phyloP scores from a whole-genome alignment of 1,284 basidiomycete genomes.

The Ustilago trichophora region DNA sequence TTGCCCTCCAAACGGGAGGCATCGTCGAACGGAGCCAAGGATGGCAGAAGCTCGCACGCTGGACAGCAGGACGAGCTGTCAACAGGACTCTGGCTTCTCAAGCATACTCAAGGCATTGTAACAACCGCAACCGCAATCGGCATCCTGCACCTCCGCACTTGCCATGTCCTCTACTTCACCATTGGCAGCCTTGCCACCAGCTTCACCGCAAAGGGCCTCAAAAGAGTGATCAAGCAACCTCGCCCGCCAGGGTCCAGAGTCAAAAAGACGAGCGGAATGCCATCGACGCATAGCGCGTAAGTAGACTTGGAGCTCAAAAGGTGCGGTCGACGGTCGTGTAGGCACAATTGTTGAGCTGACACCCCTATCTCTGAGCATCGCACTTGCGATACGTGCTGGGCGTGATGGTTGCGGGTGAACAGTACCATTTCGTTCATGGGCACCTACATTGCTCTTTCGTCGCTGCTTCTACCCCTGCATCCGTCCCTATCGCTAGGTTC shows the following conservation, averaged over 20 bases:
- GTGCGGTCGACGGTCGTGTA: too few species aligned
- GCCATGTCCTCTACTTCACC: constrained; percentile 44
- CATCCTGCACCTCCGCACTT: constrained; percentile 43
- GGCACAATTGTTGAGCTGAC: neutral
- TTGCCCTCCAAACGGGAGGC: constrained; percentile 2
- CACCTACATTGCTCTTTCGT: constrained; percentile 37
- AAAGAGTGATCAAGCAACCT: constrained; percentile 53
- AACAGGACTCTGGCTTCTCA: constrained; percentile 41
- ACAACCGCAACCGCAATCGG: constrained; percentile 46
- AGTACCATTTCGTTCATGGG: constrained; percentile 55
- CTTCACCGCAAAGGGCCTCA: constrained; percentile 49
- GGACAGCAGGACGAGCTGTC: constrained; percentile 19
- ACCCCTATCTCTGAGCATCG: neutral
- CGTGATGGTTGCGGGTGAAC: too few species aligned
- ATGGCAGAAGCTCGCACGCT: neutral
- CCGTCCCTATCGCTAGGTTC: constrained; percentile 17
- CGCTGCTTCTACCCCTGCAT: constrained; percentile 37
- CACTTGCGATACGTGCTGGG: too few species aligned
- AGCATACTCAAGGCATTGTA: constrained; percentile 50
- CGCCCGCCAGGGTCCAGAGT: constrained; percentile 42
- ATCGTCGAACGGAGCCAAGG: neutral
- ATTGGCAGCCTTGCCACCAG: constrained; percentile 37
- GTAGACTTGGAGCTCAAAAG: too few species aligned
- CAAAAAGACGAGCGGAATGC: constrained; percentile 51
- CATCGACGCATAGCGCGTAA: constrained; percentile 50